Percentiles rank a stretch among this genome's conserved stretches.
phyloP scores from a whole-genome alignment of 2,329 filamentous ascomycete genomes.

The Alternaria hordeiaustralica region DNA sequence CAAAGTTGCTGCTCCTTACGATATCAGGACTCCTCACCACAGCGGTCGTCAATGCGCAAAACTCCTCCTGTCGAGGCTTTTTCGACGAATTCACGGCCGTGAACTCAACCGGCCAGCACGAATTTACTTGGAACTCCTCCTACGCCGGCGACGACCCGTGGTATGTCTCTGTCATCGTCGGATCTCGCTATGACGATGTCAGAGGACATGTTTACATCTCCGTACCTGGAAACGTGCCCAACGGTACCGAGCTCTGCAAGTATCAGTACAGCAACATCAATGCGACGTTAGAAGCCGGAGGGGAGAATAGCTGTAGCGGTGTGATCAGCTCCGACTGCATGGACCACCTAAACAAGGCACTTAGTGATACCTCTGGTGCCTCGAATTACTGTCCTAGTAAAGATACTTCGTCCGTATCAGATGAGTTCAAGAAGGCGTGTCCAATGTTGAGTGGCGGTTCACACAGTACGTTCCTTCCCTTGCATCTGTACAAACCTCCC shows the following conservation, averaged over 20 bases:
- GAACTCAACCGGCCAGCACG: conserved; percentile 4
- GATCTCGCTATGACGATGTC: neutral
- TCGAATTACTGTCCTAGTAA: neutral
- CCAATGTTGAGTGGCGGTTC: neutral
- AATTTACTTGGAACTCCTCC: conserved; percentile 8
- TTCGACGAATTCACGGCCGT: neutral
- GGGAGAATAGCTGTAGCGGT: conserved; percentile 2
- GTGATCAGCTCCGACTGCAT: conserved; percentile 1
- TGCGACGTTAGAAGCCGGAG: conserved; percentile 4
- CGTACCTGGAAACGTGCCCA: neutral
- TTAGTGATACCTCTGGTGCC: neutral
- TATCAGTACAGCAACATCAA: neutral
- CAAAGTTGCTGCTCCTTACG: conserved; percentile 4
- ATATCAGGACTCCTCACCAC: conserved; percentile 3
- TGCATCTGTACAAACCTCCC: neutral
- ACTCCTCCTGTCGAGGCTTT: neutral
- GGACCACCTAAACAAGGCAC: neutral
- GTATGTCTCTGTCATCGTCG: conserved; percentile 4
- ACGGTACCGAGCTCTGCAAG: neutral
- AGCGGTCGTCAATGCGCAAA: conserved; percentile 1
- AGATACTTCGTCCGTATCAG: neutral
- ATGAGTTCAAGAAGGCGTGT: neutral
- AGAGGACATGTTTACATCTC: conserved; percentile 2
- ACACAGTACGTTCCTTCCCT: conserved; percentile 4
- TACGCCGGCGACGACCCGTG: neutral